Base-by-base conservation (phyloP, 495 filamentous ascomycete species). In the Neurospora sp. region DNA sequence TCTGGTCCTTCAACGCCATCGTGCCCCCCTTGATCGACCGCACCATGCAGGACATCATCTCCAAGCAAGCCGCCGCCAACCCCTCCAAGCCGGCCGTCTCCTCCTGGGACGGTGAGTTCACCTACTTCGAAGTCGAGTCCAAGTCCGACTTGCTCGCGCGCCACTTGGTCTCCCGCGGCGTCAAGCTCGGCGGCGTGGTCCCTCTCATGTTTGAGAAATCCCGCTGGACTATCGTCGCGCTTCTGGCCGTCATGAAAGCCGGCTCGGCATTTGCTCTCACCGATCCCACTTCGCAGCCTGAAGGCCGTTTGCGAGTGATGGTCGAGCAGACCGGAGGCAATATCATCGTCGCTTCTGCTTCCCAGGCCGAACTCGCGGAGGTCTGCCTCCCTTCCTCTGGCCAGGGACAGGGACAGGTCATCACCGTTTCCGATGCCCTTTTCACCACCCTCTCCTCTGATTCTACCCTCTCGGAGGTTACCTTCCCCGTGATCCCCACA, bases 91-190 rank as follows among this genome's bases (percentile, higher is more conserved):
- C 76, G 0, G 83, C 83, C n/a, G 78, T 85, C 48, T 69, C 78
- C 39, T 83, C 82, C 1, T 91, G 89, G 89, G 90, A 92, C 81
- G 89, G 89, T 20, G 81, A 72, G 38, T 81, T 91, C 73, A 89
- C 88, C 1, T 91, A 86, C 75, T 73, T 74, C 27, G 84, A 91
- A 69, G 78, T 91, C 40, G 85, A 89, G 37, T 46, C 73, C 0
- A 75, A 85, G 39, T 84, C 88, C 73, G 83, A 75, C 77, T 80
- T 77, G 16, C 76, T 92, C 35, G 88, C 88, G 5, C 79, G 83
- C 38, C 78, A 77, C 23, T 83, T 86, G 9, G 39, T 77, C 14
- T 73, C 76, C 12, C 39, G 73, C 18, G 88, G 88, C 38, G 82
- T 90, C 54, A 78, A 76, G 3, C 82, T 83, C 11, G 88, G 84